Conservation (phyloP, 2,329 filamentous ascomycete genomes). For the Chaetothyriales sp. region DNA sequence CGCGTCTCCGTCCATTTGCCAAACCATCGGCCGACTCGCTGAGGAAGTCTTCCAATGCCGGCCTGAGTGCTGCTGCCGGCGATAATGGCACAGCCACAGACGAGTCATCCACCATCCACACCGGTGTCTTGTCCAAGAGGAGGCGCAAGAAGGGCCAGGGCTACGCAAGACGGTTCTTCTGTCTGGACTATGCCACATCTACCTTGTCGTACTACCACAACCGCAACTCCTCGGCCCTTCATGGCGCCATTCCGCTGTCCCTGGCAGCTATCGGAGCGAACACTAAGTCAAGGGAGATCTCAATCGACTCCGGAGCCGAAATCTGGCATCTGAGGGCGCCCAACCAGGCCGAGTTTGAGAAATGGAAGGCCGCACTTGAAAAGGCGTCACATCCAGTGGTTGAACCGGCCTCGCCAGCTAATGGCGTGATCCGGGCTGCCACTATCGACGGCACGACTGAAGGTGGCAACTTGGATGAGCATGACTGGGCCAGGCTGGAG, state of each 20-base stretch:
- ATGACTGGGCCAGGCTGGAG: constrained; percentile 79
- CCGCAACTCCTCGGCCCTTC: constrained; percentile 76
- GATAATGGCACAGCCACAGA: constrained; percentile 3
- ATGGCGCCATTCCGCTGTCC: constrained; percentile 82
- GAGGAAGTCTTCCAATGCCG: constrained; percentile 21
- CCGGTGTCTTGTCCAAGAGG: constrained; percentile 74
- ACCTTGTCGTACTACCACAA: constrained; percentile 95
- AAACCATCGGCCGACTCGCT: constrained; percentile 38
- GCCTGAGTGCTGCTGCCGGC: constrained; percentile 4
- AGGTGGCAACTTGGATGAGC: constrained; percentile 45
- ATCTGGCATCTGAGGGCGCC: constrained; percentile 85
- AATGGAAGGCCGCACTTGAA: constrained; percentile 77
- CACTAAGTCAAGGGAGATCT: constrained; percentile 77
- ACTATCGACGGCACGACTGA: constrained; percentile 9
- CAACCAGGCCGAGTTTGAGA: constrained; percentile 69
- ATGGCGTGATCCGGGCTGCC: constrained; percentile 22
- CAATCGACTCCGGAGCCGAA: constrained; percentile 90
- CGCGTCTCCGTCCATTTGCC: constrained; percentile 27
- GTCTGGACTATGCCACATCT: constrained; percentile 82
- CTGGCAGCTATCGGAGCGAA: constrained; percentile 83
- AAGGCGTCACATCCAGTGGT: constrained; percentile 49
- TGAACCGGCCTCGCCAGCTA: constrained; percentile 19
- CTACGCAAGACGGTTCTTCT: constrained; percentile 87
- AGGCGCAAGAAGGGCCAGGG: constrained; percentile 87
- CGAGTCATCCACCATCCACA: constrained; percentile 47